Evolutionary conservation across 345 rosid species (phyloP).

Genomic region (Laguncularia racemosa): DNA sequence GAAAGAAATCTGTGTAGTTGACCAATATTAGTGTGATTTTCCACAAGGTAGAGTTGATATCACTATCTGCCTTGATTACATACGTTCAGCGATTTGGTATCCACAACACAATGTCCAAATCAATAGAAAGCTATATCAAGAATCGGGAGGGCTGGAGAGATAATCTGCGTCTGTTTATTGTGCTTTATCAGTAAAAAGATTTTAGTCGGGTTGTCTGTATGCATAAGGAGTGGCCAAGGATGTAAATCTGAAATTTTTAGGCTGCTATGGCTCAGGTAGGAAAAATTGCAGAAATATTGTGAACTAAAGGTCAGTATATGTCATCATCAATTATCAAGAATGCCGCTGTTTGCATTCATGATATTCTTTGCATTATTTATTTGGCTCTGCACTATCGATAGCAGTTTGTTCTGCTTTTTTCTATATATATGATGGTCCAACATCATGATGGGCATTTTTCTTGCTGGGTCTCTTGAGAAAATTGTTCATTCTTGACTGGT

Average conservation of each 20-base stretch:
- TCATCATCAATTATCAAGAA: neutral
- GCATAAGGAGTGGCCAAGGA: slow-evolving; percentile 72
- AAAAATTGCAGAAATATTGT: slow-evolving; percentile 88
- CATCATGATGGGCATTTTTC: too few species aligned
- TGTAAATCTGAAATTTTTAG: slow-evolving; percentile 56
- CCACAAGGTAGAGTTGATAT: too few species aligned
- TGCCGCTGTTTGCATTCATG: neutral
- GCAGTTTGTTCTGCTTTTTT: too few species aligned
- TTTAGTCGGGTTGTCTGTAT: slow-evolving; percentile 87
- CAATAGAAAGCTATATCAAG: slow-evolving; percentile 95
- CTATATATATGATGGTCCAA: too few species aligned
- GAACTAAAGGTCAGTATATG: slow-evolving; percentile 57
- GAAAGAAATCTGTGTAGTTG: neutral
- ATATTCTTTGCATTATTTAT: too few species aligned
- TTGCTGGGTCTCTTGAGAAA: too few species aligned
- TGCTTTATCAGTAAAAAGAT: slow-evolving; percentile 84
- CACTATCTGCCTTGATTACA: neutral
- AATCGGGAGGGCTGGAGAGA: slow-evolving; percentile 96
- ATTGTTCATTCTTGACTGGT: neutral
- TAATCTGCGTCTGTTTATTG: slow-evolving; percentile 51
- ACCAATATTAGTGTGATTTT: neutral
- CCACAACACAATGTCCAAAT: slow-evolving; percentile 87
- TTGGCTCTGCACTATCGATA: too few species aligned
- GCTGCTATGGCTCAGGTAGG: slow-evolving; percentile 72
- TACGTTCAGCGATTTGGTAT: slow-evolving; percentile 64